Base-by-base conservation (phyloP, 352 stramenopile species). In the Pythium phragmitis region DNA sequence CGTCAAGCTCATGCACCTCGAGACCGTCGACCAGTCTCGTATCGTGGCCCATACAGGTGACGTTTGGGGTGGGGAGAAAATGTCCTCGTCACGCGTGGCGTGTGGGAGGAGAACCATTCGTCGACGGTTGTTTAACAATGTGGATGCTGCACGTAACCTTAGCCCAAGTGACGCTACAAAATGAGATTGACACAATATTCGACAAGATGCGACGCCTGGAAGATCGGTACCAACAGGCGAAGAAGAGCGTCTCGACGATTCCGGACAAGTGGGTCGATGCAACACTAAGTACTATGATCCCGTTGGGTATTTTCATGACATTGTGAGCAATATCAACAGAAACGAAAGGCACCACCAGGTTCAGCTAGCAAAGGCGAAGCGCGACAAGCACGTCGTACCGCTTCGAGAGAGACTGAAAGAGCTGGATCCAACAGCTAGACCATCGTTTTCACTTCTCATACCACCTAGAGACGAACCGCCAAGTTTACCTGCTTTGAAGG, bases 1-100 rank as follows among this genome's bases (percentile, higher is more conserved):
- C 26, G 61, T 85, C 53, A 72, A 78, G 12, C 49, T 89, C 53
- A 74, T 78, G 69, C 76, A 85, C 21, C 57, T 86, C n/a, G 76
- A 86, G 33, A 73, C 70, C 14, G 57, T 55, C 1, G 76, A 87
- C 60, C 64, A 72, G 42, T 39, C 37, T 19, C 67, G 59, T 45
- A 64, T 87, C 37, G 65, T 53, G 6, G 34, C 42, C 1, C 76
- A 86, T 33, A 69, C 74, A 21, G 70, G 77, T 89, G 56, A 46
- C 17, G 63, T 61, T 43, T 55, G 26, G 11, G 12, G 43, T 16
- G 39, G 23, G 33, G 21, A 17, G 30, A n/a, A 14, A 12, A 2
- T 17, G 3, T 46, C 28, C 56, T 39, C 45, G 56, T 37, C 53
- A 19, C 4, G 53, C 42, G 53, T 60, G 53, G n/a, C 30, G 19